Conservation (phyloP, 2,329 filamentous ascomycete species). For the Pseudocercospora musae region DNA sequence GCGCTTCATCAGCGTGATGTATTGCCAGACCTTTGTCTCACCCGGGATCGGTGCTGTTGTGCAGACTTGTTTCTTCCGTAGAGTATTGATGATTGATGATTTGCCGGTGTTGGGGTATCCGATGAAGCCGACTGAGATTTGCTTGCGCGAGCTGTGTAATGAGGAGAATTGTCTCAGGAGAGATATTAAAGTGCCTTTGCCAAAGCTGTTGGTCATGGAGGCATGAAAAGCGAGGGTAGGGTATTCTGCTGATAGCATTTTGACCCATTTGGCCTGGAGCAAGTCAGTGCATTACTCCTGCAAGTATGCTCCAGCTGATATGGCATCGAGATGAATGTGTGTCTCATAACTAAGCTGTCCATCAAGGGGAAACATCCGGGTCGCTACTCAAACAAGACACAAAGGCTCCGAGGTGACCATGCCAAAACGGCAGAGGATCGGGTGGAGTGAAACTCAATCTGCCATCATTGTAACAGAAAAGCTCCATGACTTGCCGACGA, state of each 20-base stretch:
- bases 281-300: constrained; percentile 21
- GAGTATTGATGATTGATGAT: constrained; percentile 93
- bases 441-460: constrained; percentile 72
- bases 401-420: constrained; percentile 63
- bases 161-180: constrained; percentile 89
- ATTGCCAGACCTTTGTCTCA: constrained; percentile 98
- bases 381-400: constrained; percentile 99
- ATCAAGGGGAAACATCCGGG: constrained; percentile 66
- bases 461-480: constrained; percentile 99
- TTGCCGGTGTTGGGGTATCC: constrained; percentile 94
- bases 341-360: constrained; percentile 99
- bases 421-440: constrained; percentile 86
- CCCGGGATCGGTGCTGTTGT: constrained; percentile 91
- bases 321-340: constrained; percentile 59
- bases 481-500: constrained; percentile 65
- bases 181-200: constrained; percentile 89
- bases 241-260: constrained; percentile 80
- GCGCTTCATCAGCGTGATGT: constrained; percentile 90
- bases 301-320: background rate
- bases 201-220: constrained; percentile 91
- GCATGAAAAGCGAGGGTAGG: constrained; percentile 94
- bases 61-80: constrained; percentile 91
- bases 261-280: constrained; percentile 85
- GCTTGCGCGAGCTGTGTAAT: constrained; percentile 85
- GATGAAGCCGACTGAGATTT: constrained; percentile 88